Evolutionary conservation across 148 eudicot genomes (phyloP).

Genomic region (Rhododendron williamsianum): DNA sequence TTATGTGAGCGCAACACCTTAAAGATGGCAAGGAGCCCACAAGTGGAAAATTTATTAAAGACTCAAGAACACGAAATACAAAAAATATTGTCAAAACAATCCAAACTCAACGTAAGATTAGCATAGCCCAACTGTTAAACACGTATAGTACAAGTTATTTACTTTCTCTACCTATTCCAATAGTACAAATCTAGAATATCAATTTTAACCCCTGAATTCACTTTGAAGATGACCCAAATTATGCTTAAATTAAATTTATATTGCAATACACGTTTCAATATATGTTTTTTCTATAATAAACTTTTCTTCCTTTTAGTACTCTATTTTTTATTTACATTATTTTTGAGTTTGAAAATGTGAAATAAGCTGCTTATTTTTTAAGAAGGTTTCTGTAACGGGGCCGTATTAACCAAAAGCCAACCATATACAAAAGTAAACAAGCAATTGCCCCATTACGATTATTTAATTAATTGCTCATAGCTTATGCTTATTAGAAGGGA

Average conservation of each 20-base stretch:
- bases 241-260: not conserved
- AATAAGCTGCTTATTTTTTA: too few relatives aligned
- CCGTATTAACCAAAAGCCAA: not conserved
- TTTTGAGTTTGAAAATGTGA: too few relatives aligned
- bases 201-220: not conserved
- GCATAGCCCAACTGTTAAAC: not conserved
- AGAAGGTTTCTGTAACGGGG: too few relatives aligned
- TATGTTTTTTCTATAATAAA: not conserved
- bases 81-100: not conserved
- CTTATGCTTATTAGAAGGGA: too few relatives aligned
- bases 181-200: too few relatives aligned
- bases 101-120: not conserved
- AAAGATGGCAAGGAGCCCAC: not conserved
- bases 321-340: too few relatives aligned
- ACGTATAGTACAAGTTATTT: not conserved
- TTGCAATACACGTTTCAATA: not conserved
- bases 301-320: too few relatives aligned
- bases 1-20: not conserved
- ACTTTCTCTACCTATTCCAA: not conserved
- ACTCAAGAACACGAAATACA: not conserved
- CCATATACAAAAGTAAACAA: too few relatives aligned
- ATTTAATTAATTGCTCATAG: too few relatives aligned
- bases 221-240: not conserved
- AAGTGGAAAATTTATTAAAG: not conserved
- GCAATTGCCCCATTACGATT: not conserved